Conservation (phyloP, 306 rosid genomes). For the Hippophae gyantsensis region DNA sequence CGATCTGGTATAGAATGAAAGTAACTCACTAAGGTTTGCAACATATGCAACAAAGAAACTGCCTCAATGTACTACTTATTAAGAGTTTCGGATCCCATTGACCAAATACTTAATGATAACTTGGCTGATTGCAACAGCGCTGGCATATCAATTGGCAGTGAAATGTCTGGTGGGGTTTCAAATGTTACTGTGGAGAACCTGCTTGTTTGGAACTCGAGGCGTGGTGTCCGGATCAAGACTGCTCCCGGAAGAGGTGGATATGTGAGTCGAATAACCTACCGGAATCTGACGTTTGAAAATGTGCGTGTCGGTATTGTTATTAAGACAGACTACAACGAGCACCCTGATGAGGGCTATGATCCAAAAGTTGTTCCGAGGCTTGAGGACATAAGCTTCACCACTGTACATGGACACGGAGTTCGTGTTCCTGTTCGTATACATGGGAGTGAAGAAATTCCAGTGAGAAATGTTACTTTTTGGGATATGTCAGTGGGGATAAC, state of each 20-base stretch:
- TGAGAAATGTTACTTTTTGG: slow-evolving; percentile 65
- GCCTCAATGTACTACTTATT: no score
- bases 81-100: no score
- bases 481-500: slow-evolving; percentile 93
- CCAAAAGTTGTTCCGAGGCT: slow-evolving; percentile 61
- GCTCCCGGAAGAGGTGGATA: slow-evolving; percentile 95
- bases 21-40: no score
- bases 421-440: slow-evolving; percentile 95
- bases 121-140: slow-evolving; percentile 67
- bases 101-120: slow-evolving; percentile 10
- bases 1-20: no score
- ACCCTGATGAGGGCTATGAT: slow-evolving; percentile 81
- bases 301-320: slow-evolving; percentile 91
- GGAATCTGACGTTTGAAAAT: slow-evolving; percentile 67
- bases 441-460: slow-evolving; percentile 82
- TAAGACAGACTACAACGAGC: slow-evolving; percentile 96
- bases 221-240: slow-evolving; percentile 89
- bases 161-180: slow-evolving; percentile 97
- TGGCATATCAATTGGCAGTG: slow-evolving; percentile 92
- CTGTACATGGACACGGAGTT: slow-evolving; percentile 87
- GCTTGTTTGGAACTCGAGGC: slow-evolving; percentile 81
- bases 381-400: slow-evolving; percentile 64
- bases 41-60: no score
- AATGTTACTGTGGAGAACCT: slow-evolving; percentile 75
- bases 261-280: slow-evolving; percentile 58